Base-by-base conservation (phyloP, 2,329 filamentous ascomycete genomes). In the Phialophora verrucosa region DNA sequence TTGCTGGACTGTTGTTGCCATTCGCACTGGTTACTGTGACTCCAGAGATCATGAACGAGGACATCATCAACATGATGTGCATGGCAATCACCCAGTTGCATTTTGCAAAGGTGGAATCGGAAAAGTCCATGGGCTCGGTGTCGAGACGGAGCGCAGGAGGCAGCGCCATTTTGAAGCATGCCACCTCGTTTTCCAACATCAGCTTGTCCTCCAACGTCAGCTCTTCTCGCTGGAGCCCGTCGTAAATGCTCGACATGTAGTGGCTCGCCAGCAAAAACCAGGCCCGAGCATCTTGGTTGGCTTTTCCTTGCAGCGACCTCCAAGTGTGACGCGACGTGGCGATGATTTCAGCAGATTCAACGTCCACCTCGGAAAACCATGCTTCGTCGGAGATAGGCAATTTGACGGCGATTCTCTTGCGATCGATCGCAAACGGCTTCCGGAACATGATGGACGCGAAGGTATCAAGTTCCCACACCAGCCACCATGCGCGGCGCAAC, bases 381-480 rank as follows among this genome's bases (percentile, higher is more conserved):
- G 44, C 49, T 31, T 65, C 44, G 27, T 65, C 56, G 3, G 63
- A 60, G 31, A 61, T 44, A 2, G 63, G 63, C 7, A 65, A 49
- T 17, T 29, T 23, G 1, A 65, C 63, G 7, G 29, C 35, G 27
- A 60, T 44, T 14, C 54, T 29, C 3, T 17, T 42, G 25, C 38
- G 29, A 20, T 65, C 63, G 27, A 65, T 55, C 8, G 47, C 38
- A 32, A 44, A 54, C 20, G 63, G 63, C 32, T 49, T 29, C 12
- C 29, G 27, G 0, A 54, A 27, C 5, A 61, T 47, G 5, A 31
- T 55, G 20, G 44, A 35, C 23, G 27, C 25, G 49, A 65, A 65
- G n/a, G 38, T 49, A 42, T 65, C 63, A 10, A 65, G 57, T 27
- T 65, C 63, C 63, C 63, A 65, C 14, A 54, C 50, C 17, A 57